Percentiles rank a stretch among this genome's conserved stretches.
These are phyloP conservation scores for Penicillium sp. DNA, from an alignment of 2,329 filamentous ascomycete species.

Conservation along the genomic window DNA sequence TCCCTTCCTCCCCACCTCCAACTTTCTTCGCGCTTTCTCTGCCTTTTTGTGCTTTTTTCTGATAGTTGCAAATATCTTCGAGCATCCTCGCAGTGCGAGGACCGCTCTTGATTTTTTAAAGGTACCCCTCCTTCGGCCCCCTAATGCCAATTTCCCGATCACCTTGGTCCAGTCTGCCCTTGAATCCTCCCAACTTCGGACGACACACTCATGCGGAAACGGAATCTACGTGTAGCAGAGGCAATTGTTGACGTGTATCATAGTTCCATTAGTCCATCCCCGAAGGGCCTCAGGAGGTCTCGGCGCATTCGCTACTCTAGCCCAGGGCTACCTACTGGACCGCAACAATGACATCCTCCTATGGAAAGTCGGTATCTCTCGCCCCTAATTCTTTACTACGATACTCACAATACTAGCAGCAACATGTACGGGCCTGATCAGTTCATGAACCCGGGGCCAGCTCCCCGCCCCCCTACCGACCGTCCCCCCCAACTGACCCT, in stretches of 20 bases:
- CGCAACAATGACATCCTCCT: slow-evolving; percentile 33
- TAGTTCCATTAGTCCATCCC: slow-evolving; percentile 12
- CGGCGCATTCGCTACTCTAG: slow-evolving; percentile 22
- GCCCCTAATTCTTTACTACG: not conserved
- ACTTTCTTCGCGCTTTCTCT: slow-evolving; percentile 12
- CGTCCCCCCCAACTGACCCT: slow-evolving; percentile 74
- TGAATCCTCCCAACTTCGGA: not conserved
- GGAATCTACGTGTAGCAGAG: not conserved
- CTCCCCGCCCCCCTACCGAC: slow-evolving; percentile 84
- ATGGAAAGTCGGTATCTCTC: slow-evolving; percentile 35
- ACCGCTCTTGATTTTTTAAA: slow-evolving; percentile 15
- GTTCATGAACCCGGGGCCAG: slow-evolving; percentile 97
- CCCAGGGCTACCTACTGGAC: slow-evolving; percentile 4
- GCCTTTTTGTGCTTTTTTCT: slow-evolving; percentile 1
- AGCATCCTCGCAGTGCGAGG: slow-evolving; percentile 31
- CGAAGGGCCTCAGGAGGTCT: slow-evolving; percentile 26
- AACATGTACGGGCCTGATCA: slow-evolving; percentile 65
- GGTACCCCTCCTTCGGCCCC: slow-evolving; percentile 9
- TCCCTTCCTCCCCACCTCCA: slow-evolving; percentile 9
- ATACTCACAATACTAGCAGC: slow-evolving; percentile 19
- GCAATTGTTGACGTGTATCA: slow-evolving; percentile 9
- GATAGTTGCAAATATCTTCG: slow-evolving; percentile 6
- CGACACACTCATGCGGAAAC: not conserved
- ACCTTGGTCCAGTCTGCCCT: not conserved
- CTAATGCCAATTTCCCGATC: not conserved